phyloP scores from a whole-genome alignment of 2,329 filamentous ascomycete species.

The Paecilomyces variotii region DNA sequence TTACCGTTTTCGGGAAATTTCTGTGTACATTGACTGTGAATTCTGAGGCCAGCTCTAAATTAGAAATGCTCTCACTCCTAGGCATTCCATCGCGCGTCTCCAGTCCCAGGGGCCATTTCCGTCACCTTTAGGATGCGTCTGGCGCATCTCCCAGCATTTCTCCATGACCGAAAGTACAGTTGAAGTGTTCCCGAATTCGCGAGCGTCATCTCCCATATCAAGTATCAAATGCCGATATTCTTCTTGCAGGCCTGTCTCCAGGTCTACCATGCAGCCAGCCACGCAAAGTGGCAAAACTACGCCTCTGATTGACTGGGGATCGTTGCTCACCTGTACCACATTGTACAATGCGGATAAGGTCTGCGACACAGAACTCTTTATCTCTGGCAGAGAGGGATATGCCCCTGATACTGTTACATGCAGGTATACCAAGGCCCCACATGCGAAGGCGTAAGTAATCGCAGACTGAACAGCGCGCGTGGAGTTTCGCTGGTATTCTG shows the following conservation, averaged over 20 bases:
- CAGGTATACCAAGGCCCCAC: constrained; percentile 4
- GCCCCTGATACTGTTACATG: constrained; percentile 3
- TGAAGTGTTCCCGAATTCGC: constrained; percentile 7
- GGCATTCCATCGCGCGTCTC: constrained; percentile 2
- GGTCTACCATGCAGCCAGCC: constrained; percentile 8
- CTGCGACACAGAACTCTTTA: background rate
- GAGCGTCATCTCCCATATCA: constrained; percentile 9
- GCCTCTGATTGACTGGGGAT: constrained; percentile 5
- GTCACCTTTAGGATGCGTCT: background rate
- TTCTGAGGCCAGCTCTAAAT: background rate
- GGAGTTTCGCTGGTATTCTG: background rate
- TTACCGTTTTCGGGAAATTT: background rate
- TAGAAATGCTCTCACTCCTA: background rate
- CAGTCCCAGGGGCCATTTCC: background rate
- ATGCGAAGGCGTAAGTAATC: constrained; percentile 4
- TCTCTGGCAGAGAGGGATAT: background rate
- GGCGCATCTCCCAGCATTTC: constrained; percentile 4
- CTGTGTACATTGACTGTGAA: background rate
- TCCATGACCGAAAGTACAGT: constrained; percentile 3
- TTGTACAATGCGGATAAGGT: background rate
- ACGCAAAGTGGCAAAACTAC: constrained; percentile 11
- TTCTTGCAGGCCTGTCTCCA: constrained; percentile 2
- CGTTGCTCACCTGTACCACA: background rate
- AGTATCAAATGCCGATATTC: constrained; percentile 5
- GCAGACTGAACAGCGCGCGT: background rate